These are phyloP conservation scores for Taphrina communis DNA, from an alignment of 1,139 yeast species.

Conservation along the genomic window DNA sequence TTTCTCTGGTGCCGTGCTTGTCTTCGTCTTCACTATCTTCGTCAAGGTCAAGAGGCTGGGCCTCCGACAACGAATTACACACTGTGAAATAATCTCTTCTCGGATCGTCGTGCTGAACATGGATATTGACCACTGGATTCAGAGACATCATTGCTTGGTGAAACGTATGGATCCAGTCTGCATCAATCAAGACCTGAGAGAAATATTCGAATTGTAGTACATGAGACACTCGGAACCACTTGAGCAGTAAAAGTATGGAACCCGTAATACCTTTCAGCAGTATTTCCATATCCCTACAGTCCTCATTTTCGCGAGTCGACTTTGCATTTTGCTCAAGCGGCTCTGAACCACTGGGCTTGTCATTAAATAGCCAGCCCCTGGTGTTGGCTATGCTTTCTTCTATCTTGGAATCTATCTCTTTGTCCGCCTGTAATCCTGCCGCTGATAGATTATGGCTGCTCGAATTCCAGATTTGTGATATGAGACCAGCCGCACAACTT, in stretches of 20 bases:
- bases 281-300: constrained; percentile 64
- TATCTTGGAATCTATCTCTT: constrained; percentile 23
- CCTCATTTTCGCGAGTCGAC: constrained; percentile 46
- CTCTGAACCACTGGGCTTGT: not conserved
- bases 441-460: constrained; percentile 22
- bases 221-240: constrained; percentile 83
- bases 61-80: constrained; percentile 12
- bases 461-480: constrained; percentile 24
- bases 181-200: constrained; percentile 74
- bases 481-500: constrained; percentile 27
- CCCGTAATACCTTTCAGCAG: constrained; percentile 68
- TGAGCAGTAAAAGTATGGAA: constrained; percentile 60
- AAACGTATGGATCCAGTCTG: constrained; percentile 54
- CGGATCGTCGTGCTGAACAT: constrained; percentile 17
- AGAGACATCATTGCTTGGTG: constrained; percentile 35
- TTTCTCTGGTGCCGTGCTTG: not conserved
- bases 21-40: not conserved
- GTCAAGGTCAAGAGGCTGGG: not conserved
- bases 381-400: constrained; percentile 30
- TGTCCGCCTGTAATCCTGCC: constrained; percentile 21
- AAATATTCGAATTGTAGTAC: constrained; percentile 78
- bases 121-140: constrained; percentile 25
- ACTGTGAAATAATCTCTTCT: constrained; percentile 21
- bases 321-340: constrained; percentile 3
- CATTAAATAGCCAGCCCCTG: constrained; percentile 25